phyloP scores from a whole-genome alignment of 805 yeast species.

The Trichomonascus vanleenenianus region DNA sequence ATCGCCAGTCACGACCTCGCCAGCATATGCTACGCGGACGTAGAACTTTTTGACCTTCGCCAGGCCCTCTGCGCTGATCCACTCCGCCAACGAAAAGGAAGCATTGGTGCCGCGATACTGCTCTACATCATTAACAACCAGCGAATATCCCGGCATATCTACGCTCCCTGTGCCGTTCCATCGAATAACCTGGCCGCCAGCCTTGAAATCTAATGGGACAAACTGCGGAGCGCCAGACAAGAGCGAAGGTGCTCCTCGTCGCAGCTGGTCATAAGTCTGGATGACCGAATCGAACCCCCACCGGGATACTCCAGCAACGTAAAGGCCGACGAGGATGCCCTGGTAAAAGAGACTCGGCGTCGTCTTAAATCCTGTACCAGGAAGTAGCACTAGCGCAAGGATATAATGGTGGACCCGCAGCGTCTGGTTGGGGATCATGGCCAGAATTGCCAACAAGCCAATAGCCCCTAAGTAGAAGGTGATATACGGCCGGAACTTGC shows the following conservation, averaged over 20 bases:
- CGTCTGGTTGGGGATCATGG: constrained; percentile 55
- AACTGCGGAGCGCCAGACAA: constrained; percentile 24
- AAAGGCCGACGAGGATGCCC: constrained; percentile 74
- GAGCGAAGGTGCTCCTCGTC: constrained; percentile 59
- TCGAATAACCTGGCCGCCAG: constrained; percentile 15
- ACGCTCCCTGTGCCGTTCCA: constrained; percentile 5
- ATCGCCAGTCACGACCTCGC: constrained; percentile 13
- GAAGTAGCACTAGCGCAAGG: constrained; percentile 65
- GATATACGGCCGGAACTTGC: constrained; percentile 48
- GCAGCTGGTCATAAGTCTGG: constrained; percentile 60
- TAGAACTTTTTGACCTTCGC: constrained; percentile 9
- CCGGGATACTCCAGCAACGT: constrained; percentile 75
- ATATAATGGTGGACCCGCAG: constrained; percentile 76
- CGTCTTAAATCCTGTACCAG: constrained; percentile 64
- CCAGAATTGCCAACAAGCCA: constrained; percentile 31
- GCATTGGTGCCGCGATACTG: constrained; percentile 50
- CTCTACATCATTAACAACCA: constrained; percentile 75
- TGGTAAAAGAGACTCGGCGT: constrained; percentile 51
- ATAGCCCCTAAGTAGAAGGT: constrained; percentile 36
- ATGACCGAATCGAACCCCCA: constrained; percentile 93
- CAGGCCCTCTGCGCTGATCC: constrained; percentile 21
- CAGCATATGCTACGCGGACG: constrained; percentile 19
- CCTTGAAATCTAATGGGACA: constrained; percentile 12
- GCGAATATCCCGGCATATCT: constrained; percentile 34
- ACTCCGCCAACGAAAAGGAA: constrained; percentile 35